These are phyloP conservation scores for Neurospora tetrasperma DNA, from an alignment of 495 filamentous ascomycete genomes.

Conservation along the genomic window DNA sequence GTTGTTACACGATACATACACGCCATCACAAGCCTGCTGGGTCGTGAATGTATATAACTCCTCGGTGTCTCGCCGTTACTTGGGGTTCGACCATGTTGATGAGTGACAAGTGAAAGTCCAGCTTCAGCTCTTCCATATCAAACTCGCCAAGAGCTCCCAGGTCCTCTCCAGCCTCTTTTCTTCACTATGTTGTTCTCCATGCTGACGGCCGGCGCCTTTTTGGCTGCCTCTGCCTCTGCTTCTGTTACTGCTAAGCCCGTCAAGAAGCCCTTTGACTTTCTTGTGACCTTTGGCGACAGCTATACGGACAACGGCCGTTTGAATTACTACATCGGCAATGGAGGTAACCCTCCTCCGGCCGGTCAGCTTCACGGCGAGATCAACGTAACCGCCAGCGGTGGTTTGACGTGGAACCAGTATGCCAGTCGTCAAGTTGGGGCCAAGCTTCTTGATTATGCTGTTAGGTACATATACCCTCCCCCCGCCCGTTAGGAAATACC, in stretches of 20 bases:
- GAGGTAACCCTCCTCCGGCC: slow-evolving; percentile 48
- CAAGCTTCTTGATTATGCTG: slow-evolving; percentile 63
- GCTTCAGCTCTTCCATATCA: neutral
- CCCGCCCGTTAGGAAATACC: too few species aligned
- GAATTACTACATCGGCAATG: slow-evolving; percentile 46
- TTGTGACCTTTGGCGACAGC: slow-evolving; percentile 56
- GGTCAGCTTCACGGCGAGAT: slow-evolving; percentile 38
- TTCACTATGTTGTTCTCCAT: slow-evolving; percentile 16
- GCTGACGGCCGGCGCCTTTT: slow-evolving; percentile 16
- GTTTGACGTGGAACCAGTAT: slow-evolving; percentile 57
- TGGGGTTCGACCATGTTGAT: neutral
- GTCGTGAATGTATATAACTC: neutral
- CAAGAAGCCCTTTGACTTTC: slow-evolving; percentile 18
- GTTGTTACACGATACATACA: neutral
- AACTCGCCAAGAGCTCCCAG: neutral
- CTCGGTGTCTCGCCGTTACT: neutral
- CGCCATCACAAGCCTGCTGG: neutral
- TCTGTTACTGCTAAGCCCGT: neutral
- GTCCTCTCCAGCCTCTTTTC: slow-evolving; percentile 1
- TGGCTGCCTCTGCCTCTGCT: slow-evolving; percentile 10
- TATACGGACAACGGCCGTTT: slow-evolving; percentile 63
- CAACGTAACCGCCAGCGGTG: slow-evolving; percentile 47
- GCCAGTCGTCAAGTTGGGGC: slow-evolving; percentile 44
- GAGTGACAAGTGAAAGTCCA: neutral
- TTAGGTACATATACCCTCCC: too few species aligned